These are phyloP conservation scores for Salix caprea DNA, from an alignment of 345 rosid genomes.

Conservation along the genomic window DNA sequence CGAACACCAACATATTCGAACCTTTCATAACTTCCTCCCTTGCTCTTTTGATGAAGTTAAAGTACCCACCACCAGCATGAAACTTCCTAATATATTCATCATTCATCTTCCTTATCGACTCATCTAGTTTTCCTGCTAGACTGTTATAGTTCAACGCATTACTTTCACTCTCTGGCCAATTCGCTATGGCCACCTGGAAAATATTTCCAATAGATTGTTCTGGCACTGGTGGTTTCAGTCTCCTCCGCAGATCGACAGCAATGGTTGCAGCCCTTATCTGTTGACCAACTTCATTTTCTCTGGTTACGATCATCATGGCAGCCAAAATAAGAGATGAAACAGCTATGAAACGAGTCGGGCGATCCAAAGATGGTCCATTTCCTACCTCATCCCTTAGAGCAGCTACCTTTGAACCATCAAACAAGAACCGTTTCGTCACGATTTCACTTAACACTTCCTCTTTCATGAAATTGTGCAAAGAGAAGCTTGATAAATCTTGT, in stretches of 20 bases:
- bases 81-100: conserved; percentile 15
- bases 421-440: conserved; percentile 18
- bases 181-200: conserved; percentile 15
- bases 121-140: conserved; percentile 13
- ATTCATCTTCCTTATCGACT: conserved; percentile 7
- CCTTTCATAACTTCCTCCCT: background rate
- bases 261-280: background rate
- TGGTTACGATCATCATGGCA: background rate
- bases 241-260: conserved; percentile 13
- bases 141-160: background rate
- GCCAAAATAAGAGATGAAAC: conserved; percentile 23
- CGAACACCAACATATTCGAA: background rate
- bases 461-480: background rate
- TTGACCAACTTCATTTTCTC: background rate
- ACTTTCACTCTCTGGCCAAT: background rate
- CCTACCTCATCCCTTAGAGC: conserved; percentile 8
- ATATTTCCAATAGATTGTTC: conserved; percentile 20
- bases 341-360: conserved; percentile 19
- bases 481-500: conserved; percentile 1
- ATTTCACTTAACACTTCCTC: background rate
- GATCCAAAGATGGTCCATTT: background rate
- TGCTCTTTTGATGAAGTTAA: background rate
- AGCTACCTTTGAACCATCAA: conserved; percentile 11
- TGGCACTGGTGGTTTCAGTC: conserved; percentile 25
- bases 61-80: conserved; percentile 7